Evolutionary conservation across 345 rosid genomes (phyloP).

Genomic region (Bruguiera gymnorhiza): DNA sequence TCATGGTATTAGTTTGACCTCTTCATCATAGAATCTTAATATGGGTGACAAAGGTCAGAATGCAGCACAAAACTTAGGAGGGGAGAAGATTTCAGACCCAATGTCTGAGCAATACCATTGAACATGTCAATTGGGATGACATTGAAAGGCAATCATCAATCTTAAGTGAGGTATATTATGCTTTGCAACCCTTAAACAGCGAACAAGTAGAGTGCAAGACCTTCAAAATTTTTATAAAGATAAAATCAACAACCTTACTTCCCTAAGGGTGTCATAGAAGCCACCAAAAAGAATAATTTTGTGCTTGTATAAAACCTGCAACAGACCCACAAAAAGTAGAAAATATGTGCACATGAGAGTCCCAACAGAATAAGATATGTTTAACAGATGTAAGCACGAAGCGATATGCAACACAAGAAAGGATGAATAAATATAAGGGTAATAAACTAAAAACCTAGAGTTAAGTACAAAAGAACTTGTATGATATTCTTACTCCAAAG

Average conservation of each 20-base stretch:
- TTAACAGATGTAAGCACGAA: neutral
- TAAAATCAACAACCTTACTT: conserved; percentile 79
- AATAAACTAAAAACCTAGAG: neutral
- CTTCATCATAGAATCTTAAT: conserved; percentile 1
- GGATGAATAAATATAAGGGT: neutral
- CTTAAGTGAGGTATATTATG: conserved; percentile 1
- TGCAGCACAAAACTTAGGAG: conserved; percentile 7
- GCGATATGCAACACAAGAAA: neutral
- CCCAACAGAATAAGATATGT: neutral
- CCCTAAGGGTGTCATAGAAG: conserved; percentile 96
- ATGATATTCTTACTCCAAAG: neutral
- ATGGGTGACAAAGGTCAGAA: neutral
- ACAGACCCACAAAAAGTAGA: conserved; percentile 16
- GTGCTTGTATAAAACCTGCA: conserved; percentile 93
- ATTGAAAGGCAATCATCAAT: neutral
- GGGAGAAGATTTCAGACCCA: neutral
- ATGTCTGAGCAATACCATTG: neutral
- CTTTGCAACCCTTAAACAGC: neutral
- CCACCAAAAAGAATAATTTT: conserved; percentile 93
- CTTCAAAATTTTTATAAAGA: conserved; percentile 12
- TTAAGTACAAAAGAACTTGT: neutral
- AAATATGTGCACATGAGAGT: conserved; percentile 11
- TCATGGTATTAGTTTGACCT: neutral
- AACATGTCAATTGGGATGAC: neutral
- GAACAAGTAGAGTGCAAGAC: neutral